phyloP scores from a whole-genome alignment of 495 filamentous ascomycete genomes.

The Evansstolkia leycettana region DNA sequence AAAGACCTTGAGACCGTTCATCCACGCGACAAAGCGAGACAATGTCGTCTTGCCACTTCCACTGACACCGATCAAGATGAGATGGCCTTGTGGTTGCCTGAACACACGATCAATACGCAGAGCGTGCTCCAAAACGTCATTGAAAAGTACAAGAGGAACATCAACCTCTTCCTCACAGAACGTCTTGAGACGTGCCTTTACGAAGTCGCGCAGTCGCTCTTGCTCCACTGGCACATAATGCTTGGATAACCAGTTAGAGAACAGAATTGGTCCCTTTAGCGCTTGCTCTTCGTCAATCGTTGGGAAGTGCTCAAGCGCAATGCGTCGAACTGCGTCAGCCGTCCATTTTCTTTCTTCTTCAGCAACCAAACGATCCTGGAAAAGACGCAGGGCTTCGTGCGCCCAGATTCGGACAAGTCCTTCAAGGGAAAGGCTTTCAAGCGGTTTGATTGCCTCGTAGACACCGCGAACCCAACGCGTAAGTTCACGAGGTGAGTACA shows the following conservation, averaged over 20 bases:
- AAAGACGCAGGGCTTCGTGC: constrained; percentile 88
- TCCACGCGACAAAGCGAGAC: constrained; percentile 97
- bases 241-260: constrained; percentile 99
- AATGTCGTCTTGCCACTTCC: constrained; percentile 97
- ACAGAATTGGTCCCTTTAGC: constrained; percentile 87
- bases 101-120: constrained; percentile 97
- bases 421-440: constrained; percentile 78
- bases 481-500: constrained; percentile 96
- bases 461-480: constrained; percentile 95
- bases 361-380: constrained; percentile 88
- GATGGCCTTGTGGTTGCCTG: constrained; percentile 92
- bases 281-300: constrained; percentile 80
- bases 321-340: constrained; percentile 64
- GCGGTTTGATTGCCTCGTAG: constrained; percentile 88
- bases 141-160: constrained; percentile 92
- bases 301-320: constrained; percentile 87
- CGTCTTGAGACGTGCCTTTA: constrained; percentile 90
- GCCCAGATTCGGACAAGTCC: constrained; percentile 96
- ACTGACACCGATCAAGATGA: constrained; percentile 96
- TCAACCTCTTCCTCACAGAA: constrained; percentile 99
- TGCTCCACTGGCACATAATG: constrained; percentile 95
- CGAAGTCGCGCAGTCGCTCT: constrained; percentile 87
- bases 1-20: constrained; percentile 98
- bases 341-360: constrained; percentile 97
- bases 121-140: constrained; percentile 96